Base-by-base conservation (phyloP, 352 stramenopile species). In the Globisporangium carolinianum region DNA sequence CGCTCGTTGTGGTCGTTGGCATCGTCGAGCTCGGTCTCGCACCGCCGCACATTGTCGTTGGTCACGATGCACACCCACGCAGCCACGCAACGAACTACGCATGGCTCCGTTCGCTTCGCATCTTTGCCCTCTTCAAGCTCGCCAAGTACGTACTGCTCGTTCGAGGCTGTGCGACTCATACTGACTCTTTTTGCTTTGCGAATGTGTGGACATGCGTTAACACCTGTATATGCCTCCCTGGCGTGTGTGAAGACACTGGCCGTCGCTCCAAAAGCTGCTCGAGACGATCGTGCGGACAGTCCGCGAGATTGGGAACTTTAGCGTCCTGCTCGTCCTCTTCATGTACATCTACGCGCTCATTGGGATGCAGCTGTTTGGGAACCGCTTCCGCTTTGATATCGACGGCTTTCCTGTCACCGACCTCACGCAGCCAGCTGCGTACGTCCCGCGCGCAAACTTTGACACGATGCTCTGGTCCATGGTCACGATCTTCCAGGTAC, bases 291-390 rank as follows among this genome's bases (percentile, higher is more conserved):
- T 82, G 47, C 86, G 78, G 47, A 96, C 92, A 17, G 67, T 96
- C 51, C 65, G 82, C 24, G 94, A 98, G 64, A 75, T 98, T 32
- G 73, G 69, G 24, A 97, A 97, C 64, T 98, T 98, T 62, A 77
- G 76, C n/a, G 69, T 98, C 14, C 73, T 98, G 1, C 81, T 98
- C 39, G 51, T 94, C 15, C 75, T 98, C 14, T 97, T 98, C 66
- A 84, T 97, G 53, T 97, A 96, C 63, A 96, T 98, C 39, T 97
- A 96, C 62, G 74, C 84, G 11, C 67, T 98, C 10, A 79, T 97
- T 32, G 90, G 89, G 37, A 94, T 97, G 81, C 89, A 97, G 65
- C 83, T 94, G n/a, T 97, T 98, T 56, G 83, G 85, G 4, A 97
- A 97, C 60, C 68, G 86, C 50, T 81, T 98, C 52, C 84, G 85